Base-by-base conservation (phyloP, 768 basidiomycete genomes). In the Russula vinacea region DNA sequence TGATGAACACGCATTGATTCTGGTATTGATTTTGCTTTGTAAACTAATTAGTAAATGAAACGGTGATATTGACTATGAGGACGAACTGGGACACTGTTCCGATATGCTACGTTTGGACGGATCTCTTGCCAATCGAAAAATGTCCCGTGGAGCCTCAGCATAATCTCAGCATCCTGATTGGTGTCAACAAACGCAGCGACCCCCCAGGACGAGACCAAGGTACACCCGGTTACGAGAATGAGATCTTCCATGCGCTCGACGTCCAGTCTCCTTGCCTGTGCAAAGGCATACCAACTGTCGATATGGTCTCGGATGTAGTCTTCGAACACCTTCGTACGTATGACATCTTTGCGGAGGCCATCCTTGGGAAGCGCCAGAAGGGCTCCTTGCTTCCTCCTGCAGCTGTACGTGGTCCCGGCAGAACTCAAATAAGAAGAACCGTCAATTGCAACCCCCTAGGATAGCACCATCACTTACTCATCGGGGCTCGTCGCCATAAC, bases 1-100 rank as follows among this genome's bases (percentile, higher is more conserved):
- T 47, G 53, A 62, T 57, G 35, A 62, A 62, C 14, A 62, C 49
- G 17, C 62, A 62, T 62, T 62, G 62, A 16, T 62, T 56, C 44
- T 22, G 32, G 14, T 22, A 32, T 5, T 4, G 2, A 35, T 35
- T 45, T 24, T 45, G 11, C 56, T 58, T 58, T 58, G 19, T 47
- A 22, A n/a, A 22, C 3, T 7, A 35, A 1, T 35, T 7, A 60
- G 39, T 22, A n/a, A 17, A n/a, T 19, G 37, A 14, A 11, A 11
- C n/a, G 49, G 19, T 2, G 11, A 29, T 9, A 35, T 4, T 40
- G 49, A 24, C 37, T 10, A 40, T 39, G 19, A 26, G 7, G 39
- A 59, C 49, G 35, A 39, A 59, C 58, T 2, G 49, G 59, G 9
- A n/a, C 14, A 3, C 59, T 60, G 40, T 42, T 22, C 11, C 22